Percentiles rank a stretch among this genome's conserved stretches.
Conservation (phyloP, 2,329 filamentous ascomycete genomes). For the Hypoxylon sp. region DNA sequence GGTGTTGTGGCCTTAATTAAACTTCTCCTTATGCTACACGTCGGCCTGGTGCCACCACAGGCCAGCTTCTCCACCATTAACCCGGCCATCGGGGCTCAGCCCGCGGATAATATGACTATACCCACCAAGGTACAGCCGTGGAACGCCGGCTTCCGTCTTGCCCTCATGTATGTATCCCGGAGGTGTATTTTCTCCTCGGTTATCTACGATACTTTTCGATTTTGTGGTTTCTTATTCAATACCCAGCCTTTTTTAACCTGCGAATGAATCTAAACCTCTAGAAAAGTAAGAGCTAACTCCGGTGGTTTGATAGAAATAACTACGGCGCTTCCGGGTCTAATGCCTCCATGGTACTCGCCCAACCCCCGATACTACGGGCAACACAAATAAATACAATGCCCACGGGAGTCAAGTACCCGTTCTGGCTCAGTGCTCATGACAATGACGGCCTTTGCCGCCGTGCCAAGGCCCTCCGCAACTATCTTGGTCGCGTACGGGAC, state of each 20-base stretch:
- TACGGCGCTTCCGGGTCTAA: conserved; percentile 57
- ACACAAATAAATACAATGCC: background rate
- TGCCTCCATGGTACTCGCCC: conserved; percentile 48
- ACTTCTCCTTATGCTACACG: conserved; percentile 41
- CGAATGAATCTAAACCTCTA: background rate
- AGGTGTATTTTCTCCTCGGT: background rate
- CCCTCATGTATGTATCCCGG: background rate
- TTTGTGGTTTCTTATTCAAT: background rate
- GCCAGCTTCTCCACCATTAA: conserved; percentile 46
- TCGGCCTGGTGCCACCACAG: conserved; percentile 35
- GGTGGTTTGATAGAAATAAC: conserved; percentile 51
- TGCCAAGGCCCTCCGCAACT: conserved; percentile 33
- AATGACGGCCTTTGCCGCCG: conserved; percentile 14
- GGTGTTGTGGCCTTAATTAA: conserved; percentile 45
- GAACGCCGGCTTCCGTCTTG: conserved; percentile 26
- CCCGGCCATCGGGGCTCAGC: conserved; percentile 36
- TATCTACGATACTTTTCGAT: background rate
- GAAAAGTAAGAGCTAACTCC: background rate
- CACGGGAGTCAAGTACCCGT: conserved; percentile 23
- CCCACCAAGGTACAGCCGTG: conserved; percentile 39
- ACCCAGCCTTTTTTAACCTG: background rate
- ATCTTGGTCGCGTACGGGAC: conserved; percentile 26
- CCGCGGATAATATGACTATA: conserved; percentile 45
- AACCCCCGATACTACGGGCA: conserved; percentile 39
- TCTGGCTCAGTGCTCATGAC: conserved; percentile 41